Base-by-base conservation (phyloP, 176 grass and related monocot species). In the Avena sativa region DNA sequence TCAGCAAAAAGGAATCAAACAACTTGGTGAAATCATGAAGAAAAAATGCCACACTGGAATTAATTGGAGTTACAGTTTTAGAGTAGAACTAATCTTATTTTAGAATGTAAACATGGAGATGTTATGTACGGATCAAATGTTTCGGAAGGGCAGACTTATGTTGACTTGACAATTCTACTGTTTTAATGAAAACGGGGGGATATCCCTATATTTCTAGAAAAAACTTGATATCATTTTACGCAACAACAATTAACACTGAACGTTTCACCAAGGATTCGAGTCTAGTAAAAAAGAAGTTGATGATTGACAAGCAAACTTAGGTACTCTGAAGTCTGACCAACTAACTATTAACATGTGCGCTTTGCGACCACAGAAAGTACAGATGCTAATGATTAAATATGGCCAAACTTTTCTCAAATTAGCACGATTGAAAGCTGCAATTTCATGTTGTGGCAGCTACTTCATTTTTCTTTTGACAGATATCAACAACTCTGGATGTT, bases 121-220 rank as follows among this genome's bases (percentile, higher is more conserved):
- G 49, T 30, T 86, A 10, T 71, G 63, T 66, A 6, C 50, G 34
- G 21, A 66, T 52, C 51, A 52, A 89, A 77, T 66, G 86, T 76
- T 63, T 85, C 87, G 67, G 86, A 66, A 51, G 86, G 86, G 52
- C 75, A 88, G 40, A 83, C 83, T 61, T 95, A 83, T 58, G 48
- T 90, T 86, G 70, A 90, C 87, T 61, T 88, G 79, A 81, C 79
- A 92, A 20, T 84, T 87, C 74, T 43, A 90, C 56, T 11, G 4
- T 65, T 65, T 65, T 26, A 30, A 65, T 30, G 12, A 30, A 65
- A 65, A 4, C 1, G 4, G 23, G 4, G n/a, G 23, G 1, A 64
- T 4, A 26, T 64, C 11, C 23, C 21, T 63, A 64, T 13, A 43
- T 43, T 66, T 66, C 63, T 28, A 16, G 12, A 13, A 1, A 51